Base-by-base conservation (phyloP, 345 rosid genomes). In the Sonneratia alba region DNA sequence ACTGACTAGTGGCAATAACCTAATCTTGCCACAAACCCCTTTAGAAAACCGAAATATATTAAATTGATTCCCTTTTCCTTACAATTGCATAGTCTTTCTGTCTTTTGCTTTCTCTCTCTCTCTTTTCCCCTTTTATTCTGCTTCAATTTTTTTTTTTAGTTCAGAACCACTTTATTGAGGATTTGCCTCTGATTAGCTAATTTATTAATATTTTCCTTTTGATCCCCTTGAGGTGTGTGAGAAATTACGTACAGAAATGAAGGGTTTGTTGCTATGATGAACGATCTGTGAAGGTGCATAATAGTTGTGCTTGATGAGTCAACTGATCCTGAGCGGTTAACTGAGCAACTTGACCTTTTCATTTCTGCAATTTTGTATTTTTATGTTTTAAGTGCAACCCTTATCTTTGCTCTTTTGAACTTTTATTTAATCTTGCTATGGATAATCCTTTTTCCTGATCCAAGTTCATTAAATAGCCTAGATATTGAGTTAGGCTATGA, bases 281-380 rank as follows among this genome's bases (percentile, higher is more conserved):
- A 27, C 13, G 37, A 62, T 62, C 66, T 62, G 66, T 27, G 66
- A 62, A 27, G 19, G 66, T 14, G 19, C 66, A 15, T 21, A 62
- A 34, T 34, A 27, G 36, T 62, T 14, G 66, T 34, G 66, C 38
- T 34, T 3, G 36, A 62, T 62, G 66, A 62, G 38, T 4, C 38
- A 62, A 10, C 66, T 62, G 66, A 62, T 62, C 66, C 66, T 62
- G 66, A 32, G 66, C 22, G 59, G 24, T 53, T 53, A 53, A 22
- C 59, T 53, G 59, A 53, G 59, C 59, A 53, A 53, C 59, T 16
- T 11, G 21, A 18, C 59, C 22, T 21, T 53, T 19, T 53, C 24
- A 18, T 42, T 42, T 4, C 45, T 42, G 45, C 45, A 1, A 4
- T 5, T 5, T 42, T 9, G 3, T 42, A 42, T 42, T 42, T 42